Conservation (phyloP, 352 stramenopile species). For the Globisporangium polare region DNA sequence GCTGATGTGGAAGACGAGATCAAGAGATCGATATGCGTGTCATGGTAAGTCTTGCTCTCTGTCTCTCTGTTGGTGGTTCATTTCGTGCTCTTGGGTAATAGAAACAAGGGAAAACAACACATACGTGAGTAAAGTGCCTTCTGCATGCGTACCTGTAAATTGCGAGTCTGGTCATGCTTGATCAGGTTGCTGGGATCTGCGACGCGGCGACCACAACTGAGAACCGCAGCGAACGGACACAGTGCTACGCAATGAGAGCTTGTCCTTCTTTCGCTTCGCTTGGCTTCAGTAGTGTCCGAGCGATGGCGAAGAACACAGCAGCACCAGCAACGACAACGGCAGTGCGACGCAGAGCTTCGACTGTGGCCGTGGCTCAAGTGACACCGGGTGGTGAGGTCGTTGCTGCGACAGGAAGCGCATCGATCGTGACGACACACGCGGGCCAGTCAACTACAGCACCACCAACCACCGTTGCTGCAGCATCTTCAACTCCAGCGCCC, state of each 20-base stretch:
- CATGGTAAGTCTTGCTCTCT: too few relatives aligned
- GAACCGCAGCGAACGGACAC: not conserved
- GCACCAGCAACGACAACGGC: not conserved
- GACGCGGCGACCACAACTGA: not conserved
- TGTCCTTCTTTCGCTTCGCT: not conserved
- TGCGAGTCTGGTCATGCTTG: not conserved
- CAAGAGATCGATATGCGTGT: too few relatives aligned
- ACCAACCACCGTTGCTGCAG: not conserved
- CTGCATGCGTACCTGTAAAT: not conserved
- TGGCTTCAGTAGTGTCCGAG: not conserved
- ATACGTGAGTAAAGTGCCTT: not conserved
- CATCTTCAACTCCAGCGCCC: too few relatives aligned
- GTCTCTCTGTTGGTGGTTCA: too few relatives aligned
- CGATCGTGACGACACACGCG: not conserved
- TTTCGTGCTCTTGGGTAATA: slow-evolving; percentile 5
- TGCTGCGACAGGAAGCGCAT: not conserved
- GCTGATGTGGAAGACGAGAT: too few relatives aligned
- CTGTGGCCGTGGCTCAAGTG: not conserved
- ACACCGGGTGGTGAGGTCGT: too few relatives aligned
- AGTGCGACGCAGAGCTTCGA: not conserved
- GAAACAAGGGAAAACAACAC: slow-evolving; percentile 10
- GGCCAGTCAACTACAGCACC: not conserved
- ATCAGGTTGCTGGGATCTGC: not conserved
- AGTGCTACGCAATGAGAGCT: not conserved
- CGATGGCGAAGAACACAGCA: not conserved